Evolutionary conservation across 306 rosid species (phyloP).

Genomic region (Sindora glabra): DNA sequence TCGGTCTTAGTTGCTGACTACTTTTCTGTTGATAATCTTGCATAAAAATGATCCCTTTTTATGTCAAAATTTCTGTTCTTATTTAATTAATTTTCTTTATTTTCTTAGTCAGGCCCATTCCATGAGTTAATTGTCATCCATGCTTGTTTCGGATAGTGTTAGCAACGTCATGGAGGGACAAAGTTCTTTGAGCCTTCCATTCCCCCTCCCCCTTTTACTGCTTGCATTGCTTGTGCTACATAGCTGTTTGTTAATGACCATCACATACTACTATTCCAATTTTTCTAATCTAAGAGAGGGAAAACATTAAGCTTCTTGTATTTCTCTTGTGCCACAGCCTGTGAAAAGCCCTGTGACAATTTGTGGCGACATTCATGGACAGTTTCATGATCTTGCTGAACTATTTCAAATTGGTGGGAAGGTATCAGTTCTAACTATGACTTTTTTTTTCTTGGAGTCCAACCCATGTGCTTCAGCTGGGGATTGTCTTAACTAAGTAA

Average conservation of each 20-base stretch:
- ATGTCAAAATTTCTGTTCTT: neutral
- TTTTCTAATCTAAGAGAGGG: neutral
- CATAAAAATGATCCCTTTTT: neutral
- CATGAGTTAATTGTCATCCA: neutral
- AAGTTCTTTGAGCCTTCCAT: neutral
- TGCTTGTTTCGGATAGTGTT: neutral
- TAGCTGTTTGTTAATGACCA: neutral
- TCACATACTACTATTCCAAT: neutral
- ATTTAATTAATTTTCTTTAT: neutral
- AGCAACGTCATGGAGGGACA: neutral
- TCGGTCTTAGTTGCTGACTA: slow-evolving; percentile 9
- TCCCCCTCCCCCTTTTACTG: neutral
- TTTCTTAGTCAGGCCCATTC: neutral
- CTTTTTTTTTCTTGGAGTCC: slow-evolving; percentile 22
- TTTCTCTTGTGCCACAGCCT: slow-evolving; percentile 56
- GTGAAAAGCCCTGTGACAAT: slow-evolving; percentile 99
- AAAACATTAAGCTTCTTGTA: slow-evolving; percentile 14
- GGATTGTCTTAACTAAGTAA: slow-evolving; percentile 36
- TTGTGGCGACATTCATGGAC: slow-evolving; percentile 99
- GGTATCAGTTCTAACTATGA: slow-evolving; percentile 52
- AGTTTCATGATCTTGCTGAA: slow-evolving; percentile 98
- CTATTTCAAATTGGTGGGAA: slow-evolving; percentile 98
- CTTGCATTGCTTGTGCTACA: neutral
- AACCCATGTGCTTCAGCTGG: slow-evolving; percentile 28
- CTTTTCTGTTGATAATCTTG: neutral